These are phyloP conservation scores for Aspergillus campestris DNA, from an alignment of 495 filamentous ascomycete genomes.

Conservation along the genomic window DNA sequence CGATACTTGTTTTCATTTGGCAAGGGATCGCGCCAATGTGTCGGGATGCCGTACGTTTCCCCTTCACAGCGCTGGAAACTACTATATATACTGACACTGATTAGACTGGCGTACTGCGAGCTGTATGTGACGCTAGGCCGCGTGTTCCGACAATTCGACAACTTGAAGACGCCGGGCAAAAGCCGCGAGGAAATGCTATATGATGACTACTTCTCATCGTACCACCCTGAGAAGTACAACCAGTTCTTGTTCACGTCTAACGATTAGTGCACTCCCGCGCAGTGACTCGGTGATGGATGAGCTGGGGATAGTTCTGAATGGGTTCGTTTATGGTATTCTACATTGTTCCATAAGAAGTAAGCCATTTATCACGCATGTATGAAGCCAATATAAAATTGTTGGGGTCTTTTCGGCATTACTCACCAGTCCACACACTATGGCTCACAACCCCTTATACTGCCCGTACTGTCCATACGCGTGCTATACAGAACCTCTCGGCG, in stretches of 20 bases:
- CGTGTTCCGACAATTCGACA: constrained; percentile 22
- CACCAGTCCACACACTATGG: no score
- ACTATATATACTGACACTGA: not conserved
- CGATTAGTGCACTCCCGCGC: not conserved
- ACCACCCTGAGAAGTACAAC: constrained; percentile 13
- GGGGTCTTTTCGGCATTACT: no score
- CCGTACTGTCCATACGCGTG: no score
- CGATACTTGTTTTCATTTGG: constrained; percentile 27
- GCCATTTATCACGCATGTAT: no score
- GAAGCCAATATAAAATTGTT: no score
- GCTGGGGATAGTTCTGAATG: not conserved
- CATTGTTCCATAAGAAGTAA: no score
- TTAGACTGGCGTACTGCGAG: constrained; percentile 25
- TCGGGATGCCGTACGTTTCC: constrained; percentile 29
- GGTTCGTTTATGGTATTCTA: no score
- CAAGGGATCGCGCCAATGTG: constrained; percentile 27
- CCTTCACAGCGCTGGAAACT: not conserved
- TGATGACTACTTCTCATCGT: constrained; percentile 20
- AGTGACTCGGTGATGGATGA: not conserved
- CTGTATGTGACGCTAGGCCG: constrained; percentile 22
- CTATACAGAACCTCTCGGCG: no score
- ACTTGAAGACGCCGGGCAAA: constrained; percentile 14
- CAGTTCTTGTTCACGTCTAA: constrained; percentile 15
- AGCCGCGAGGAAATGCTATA: constrained; percentile 12
- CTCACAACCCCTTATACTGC: no score